These are phyloP conservation scores for Tuber melanosporum DNA, from an alignment of 495 filamentous ascomycete species.

Conservation along the genomic window DNA sequence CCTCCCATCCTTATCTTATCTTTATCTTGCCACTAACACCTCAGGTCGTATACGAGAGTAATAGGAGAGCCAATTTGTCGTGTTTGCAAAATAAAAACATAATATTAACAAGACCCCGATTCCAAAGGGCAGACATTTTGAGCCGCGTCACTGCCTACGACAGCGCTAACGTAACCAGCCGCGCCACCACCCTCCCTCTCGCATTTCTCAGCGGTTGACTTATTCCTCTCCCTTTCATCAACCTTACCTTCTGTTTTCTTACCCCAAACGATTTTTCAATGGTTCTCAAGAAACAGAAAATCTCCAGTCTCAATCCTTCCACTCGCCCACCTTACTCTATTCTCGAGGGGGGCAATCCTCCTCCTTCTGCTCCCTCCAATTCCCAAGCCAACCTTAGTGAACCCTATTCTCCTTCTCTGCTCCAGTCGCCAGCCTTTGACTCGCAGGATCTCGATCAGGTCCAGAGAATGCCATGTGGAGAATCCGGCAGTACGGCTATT, in stretches of 20 bases:
- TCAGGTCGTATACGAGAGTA: background rate
- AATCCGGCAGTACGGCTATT: background rate
- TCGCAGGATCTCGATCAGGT: slow-evolving; percentile 12
- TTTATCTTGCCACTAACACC: background rate
- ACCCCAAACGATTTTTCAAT: background rate
- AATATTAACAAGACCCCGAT: background rate
- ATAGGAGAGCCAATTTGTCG: background rate
- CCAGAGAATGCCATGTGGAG: slow-evolving; percentile 7
- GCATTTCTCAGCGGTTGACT: background rate
- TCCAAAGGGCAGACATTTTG: background rate
- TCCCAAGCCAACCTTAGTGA: background rate
- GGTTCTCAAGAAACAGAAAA: slow-evolving; percentile 2
- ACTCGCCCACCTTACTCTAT: slow-evolving; percentile 12
- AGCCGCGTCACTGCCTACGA: background rate
- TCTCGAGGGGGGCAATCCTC: slow-evolving; percentile 25
- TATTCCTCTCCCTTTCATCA: background rate
- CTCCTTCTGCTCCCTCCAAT: slow-evolving; percentile 13
- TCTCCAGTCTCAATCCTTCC: background rate
- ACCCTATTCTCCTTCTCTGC: slow-evolving; percentile 13
- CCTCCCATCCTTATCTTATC: background rate
- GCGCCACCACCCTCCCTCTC: background rate
- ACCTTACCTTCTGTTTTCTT: background rate
- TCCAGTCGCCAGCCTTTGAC: slow-evolving; percentile 9
- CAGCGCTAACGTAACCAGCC: background rate
- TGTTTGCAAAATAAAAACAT: background rate